These are phyloP conservation scores for Penicillium rolfsii DNA, from an alignment of 2,329 filamentous ascomycete species.

Conservation along the genomic window DNA sequence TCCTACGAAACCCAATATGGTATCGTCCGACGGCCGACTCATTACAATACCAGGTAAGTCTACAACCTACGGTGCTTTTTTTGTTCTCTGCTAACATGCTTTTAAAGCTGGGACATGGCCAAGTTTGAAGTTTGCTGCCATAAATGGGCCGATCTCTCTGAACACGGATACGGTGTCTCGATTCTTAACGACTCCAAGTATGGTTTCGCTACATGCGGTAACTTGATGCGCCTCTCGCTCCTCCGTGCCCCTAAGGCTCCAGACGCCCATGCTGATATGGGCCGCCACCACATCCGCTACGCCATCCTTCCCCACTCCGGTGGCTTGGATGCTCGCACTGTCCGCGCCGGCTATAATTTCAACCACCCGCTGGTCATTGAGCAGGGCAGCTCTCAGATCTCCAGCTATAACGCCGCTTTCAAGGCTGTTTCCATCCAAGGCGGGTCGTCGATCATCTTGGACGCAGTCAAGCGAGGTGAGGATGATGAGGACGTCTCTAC, in stretches of 20 bases:
- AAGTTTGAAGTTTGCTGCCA: constrained; percentile 97
- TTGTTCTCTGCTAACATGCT: constrained; percentile 27
- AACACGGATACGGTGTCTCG: constrained; percentile 85
- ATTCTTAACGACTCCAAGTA: constrained; percentile 96
- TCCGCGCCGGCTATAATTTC: constrained; percentile 85
- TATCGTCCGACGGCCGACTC: constrained; percentile 83
- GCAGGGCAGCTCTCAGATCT: constrained; percentile 30
- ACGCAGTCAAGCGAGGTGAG: constrained; percentile 91
- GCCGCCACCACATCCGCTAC: constrained; percentile 82
- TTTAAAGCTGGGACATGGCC: constrained; percentile 82
- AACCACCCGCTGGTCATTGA: constrained; percentile 75
- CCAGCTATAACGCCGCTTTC: constrained; percentile 31
- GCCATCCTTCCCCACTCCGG: constrained; percentile 86
- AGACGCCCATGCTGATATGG: constrained; percentile 94
- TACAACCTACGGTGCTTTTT: neutral
- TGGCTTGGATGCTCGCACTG: constrained; percentile 69
- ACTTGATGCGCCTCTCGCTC: constrained; percentile 84
- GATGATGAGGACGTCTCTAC: constrained; percentile 71
- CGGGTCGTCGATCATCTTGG: constrained; percentile 72
- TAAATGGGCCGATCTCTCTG: constrained; percentile 88
- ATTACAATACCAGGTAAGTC: constrained; percentile 85
- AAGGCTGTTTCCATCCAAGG: constrained; percentile 70
- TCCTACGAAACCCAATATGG: constrained; percentile 95
- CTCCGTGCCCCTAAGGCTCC: constrained; percentile 89
- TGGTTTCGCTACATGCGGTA: constrained; percentile 88